phyloP scores from a whole-genome alignment of 139 green algal species.

The Picochlorum sp. region DNA sequence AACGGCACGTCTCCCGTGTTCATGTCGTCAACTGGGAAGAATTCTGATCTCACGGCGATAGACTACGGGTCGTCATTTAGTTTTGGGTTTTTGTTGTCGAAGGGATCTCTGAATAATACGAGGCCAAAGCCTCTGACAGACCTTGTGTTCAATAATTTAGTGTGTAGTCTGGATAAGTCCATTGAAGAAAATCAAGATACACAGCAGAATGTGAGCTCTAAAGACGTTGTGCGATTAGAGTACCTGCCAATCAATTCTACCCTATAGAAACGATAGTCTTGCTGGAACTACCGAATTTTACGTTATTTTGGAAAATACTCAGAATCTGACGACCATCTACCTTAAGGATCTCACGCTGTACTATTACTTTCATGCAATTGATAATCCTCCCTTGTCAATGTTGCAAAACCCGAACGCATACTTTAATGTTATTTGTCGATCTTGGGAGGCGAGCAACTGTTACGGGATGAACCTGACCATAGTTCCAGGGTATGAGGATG shows the following conservation, averaged over 20 bases:
- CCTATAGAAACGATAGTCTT: constrained; percentile 11
- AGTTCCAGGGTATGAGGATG: constrained; percentile 13
- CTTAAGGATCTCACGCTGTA: constrained; percentile 28
- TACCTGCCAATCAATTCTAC: constrained; percentile 53
- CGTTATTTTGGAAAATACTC: constrained; percentile 39
- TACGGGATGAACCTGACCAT: constrained; percentile 24
- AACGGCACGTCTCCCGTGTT: background rate
- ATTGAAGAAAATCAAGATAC: background rate
- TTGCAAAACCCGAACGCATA: background rate
- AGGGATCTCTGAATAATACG: background rate
- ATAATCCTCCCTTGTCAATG: background rate
- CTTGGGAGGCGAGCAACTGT: constrained; percentile 27
- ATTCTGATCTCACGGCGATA: background rate
- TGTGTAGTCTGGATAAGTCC: constrained; percentile 17
- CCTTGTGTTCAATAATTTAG: constrained; percentile 48
- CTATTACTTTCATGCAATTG: constrained; percentile 45
- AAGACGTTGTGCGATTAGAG: background rate
- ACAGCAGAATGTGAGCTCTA: background rate
- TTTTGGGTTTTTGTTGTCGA: background rate
- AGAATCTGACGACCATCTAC: constrained; percentile 8
- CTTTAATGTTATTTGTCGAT: constrained; percentile 14
- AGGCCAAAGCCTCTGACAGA: constrained; percentile 3
- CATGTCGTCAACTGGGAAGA: background rate
- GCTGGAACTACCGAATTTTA: constrained; percentile 47
- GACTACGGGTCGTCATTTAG: background rate